Base-by-base conservation (phyloP, 805 yeast species). In the Kockiozyma suomiensis region DNA sequence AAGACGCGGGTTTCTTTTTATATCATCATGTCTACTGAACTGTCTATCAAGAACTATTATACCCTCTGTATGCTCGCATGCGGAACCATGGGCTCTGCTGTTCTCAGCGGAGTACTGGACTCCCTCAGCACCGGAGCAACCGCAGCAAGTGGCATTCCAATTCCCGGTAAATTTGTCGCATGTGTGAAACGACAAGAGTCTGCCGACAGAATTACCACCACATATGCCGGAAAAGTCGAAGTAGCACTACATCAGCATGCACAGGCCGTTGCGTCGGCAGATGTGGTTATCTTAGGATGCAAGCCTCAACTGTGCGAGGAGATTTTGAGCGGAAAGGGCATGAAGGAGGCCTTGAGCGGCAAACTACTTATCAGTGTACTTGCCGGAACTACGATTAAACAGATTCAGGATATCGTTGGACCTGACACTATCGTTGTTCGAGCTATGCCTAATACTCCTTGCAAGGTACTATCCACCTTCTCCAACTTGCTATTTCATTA, bases 371-470 rank as follows among this genome's bases (percentile, higher is more conserved):
- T 93, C 58, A 89, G 97, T 3, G 77, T 94, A 63, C 84, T 91
- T 68, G 98, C 99, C 2, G 99, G 99, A 13, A 88, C 90, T 82
- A 89, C 96, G 17, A 85, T 92, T 62, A 84, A 78, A 19, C 88
- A 88, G 71, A 79, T 91, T 67, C 64, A 72, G 19, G 69, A 72
- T 0, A 81, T 83, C 68, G 78, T 52, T 58, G 66, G 64, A 57
- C 72, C 54, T 62, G 70, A 41, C 66, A 70, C 66, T 76, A 80
- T 79, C 59, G 85, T 93, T 33, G 89, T 96, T 23, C 82, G 96
- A 64, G 96, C 96, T n/a, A 92, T 96, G 96, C 93, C 99, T 48
- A 94, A 93, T 76, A 94, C 99, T 0, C 97, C 99, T 2, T 58
- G 68, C 62, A 64, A 50, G 48, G 66, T 62, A 35, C 17, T 43